Evolutionary conservation across 2,329 filamentous ascomycete genomes (phyloP).

Genomic region (Botrytis paeoniae): DNA sequence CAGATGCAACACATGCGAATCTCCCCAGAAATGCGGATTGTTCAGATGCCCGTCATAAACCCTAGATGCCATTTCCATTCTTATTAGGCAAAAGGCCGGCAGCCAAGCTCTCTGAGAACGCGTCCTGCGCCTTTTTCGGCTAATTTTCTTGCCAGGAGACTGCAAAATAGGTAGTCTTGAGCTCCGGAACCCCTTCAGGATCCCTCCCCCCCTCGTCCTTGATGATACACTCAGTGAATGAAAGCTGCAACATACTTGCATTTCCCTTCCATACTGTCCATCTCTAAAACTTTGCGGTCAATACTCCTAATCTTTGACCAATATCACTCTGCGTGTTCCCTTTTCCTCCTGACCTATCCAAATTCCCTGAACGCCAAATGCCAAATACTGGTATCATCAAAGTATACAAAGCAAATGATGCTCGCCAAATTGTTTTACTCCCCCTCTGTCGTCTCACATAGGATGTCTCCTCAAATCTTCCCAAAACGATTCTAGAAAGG

Average conservation of each 20-base stretch:
- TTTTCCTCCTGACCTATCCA: neutral
- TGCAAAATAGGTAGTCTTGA: neutral
- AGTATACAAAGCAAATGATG: slow-evolving; percentile 3
- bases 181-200: neutral
- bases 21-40: neutral
- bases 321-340: neutral
- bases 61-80: no score
- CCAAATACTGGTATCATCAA: slow-evolving; percentile 31
- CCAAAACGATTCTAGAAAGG: neutral
- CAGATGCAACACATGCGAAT: neutral
- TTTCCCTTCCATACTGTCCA: neutral
- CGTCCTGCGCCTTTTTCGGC: neutral
- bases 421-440: neutral
- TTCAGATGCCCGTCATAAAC: neutral
- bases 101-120: neutral
- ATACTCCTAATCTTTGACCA: neutral
- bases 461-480: neutral
- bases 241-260: neutral
- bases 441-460: neutral
- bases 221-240: neutral
- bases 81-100: neutral
- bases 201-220: neutral
- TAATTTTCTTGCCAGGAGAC: neutral
- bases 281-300: neutral
- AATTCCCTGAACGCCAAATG: slow-evolving; percentile 20